Evolutionary conservation across 257 asterid genomes (phyloP).

Genomic region (Phtheirospermum japonicum): DNA sequence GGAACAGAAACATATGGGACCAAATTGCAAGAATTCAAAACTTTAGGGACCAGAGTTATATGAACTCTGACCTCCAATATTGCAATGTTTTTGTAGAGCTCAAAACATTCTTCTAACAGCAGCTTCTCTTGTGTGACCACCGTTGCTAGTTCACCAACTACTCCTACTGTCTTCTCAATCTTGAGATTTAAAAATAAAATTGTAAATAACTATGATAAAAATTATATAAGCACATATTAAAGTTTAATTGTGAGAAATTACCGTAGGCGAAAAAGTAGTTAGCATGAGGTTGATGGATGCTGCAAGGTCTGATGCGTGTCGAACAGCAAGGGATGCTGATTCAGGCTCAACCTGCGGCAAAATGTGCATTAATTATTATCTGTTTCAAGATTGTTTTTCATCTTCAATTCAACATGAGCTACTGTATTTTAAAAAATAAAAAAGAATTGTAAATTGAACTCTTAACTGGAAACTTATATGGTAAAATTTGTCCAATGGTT

Average conservation of each 20-base stretch:
- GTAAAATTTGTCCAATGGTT: too few species aligned
- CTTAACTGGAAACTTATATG: too few species aligned
- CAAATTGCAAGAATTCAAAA: too few species aligned
- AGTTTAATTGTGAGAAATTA: not conserved
- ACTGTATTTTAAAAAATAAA: too few species aligned
- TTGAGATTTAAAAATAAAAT: slow-evolving; percentile 7
- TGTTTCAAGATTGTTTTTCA: too few species aligned
- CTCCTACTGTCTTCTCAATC: slow-evolving; percentile 43
- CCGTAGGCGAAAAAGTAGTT: not conserved
- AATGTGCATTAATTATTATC: too few species aligned
- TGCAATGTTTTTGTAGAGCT: slow-evolving; percentile 55
- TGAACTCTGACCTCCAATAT: slow-evolving; percentile 49
- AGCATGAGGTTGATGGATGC: slow-evolving; percentile 34
- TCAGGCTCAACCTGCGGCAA: slow-evolving; percentile 54
- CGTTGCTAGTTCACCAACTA: slow-evolving; percentile 52
- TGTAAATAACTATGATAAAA: not conserved
- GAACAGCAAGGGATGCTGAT: slow-evolving; percentile 37
- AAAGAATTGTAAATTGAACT: too few species aligned
- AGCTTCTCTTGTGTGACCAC: slow-evolving; percentile 65
- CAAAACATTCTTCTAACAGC: slow-evolving; percentile 74
- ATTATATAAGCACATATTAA: not conserved
- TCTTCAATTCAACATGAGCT: too few species aligned
- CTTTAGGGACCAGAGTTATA: not conserved
- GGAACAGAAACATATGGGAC: too few species aligned
- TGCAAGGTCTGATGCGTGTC: slow-evolving; percentile 61